A percentile compares a stretch with the other conserved stretches of the same genome.
Conservation (phyloP, 176 grass and related monocot species). For the Aegilops umbellulata region DNA sequence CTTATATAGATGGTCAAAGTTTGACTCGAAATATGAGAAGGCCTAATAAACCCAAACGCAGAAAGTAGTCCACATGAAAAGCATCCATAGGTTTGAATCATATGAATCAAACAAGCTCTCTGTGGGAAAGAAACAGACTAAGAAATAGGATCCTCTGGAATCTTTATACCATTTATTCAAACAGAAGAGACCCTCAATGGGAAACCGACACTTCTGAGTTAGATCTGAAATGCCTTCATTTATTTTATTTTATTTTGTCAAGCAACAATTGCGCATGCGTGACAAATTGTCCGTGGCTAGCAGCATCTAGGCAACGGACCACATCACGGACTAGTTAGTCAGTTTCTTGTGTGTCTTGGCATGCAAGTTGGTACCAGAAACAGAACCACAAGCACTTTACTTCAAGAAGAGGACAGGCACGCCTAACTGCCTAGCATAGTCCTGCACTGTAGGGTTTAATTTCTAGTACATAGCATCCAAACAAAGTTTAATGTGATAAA, state of each 20-base stretch:
- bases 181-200: no score
- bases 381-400: constrained; percentile 17
- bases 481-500: constrained; percentile 32
- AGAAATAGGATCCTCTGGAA: background rate
- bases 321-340: constrained; percentile 1
- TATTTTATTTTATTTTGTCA: background rate
- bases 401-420: background rate
- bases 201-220: background rate
- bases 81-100: background rate
- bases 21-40: no score
- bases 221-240: background rate
- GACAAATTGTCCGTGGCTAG: background rate
- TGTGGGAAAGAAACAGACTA: background rate
- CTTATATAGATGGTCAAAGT: no score
- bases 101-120: background rate
- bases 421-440: background rate
- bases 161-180: background rate
- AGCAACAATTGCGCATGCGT: background rate
- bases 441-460: background rate
- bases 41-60: no score
- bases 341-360: constrained; percentile 1
- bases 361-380: constrained; percentile 17
- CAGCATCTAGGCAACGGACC: background rate
- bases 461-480: background rate
- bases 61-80: no score